These are phyloP conservation scores for Synchytrium microbalum DNA, from an alignment of 371 early-diverging fungal species.

Conservation along the genomic window DNA sequence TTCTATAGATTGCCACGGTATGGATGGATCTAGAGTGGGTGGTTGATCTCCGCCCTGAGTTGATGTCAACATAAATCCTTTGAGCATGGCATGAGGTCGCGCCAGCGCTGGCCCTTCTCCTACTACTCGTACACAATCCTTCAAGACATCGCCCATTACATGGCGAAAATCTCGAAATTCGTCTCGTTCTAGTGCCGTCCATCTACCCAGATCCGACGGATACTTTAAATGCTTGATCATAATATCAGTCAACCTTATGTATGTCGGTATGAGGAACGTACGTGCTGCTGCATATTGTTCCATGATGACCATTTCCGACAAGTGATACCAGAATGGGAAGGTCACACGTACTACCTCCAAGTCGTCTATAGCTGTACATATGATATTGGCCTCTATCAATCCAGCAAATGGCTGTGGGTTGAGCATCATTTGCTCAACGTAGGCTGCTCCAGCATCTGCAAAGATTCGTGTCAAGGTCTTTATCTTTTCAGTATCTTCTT, in stretches of 20 bases:
- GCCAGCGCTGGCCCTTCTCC: constrained; percentile 65
- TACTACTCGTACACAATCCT: constrained; percentile 81
- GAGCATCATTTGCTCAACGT: constrained; percentile 57
- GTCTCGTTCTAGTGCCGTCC: constrained; percentile 82
- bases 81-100: constrained; percentile 47
- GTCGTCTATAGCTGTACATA: constrained; percentile 55
- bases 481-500: constrained; percentile 58
- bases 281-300: constrained; percentile 36
- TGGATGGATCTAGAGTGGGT: constrained; percentile 13
- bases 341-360: constrained; percentile 69
- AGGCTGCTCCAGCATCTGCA: constrained; percentile 80
- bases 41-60: constrained; percentile 23
- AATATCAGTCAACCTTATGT: constrained; percentile 56
- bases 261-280: constrained; percentile 57
- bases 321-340: constrained; percentile 78
- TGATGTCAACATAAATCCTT: constrained; percentile 19
- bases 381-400: constrained; percentile 65
- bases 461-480: constrained; percentile 74
- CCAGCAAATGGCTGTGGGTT: constrained; percentile 55
- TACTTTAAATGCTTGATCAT: constrained; percentile 69
- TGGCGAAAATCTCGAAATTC: constrained; percentile 93
- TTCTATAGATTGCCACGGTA: constrained; percentile 87
- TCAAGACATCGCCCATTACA: constrained; percentile 92
- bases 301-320: constrained; percentile 57
- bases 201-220: constrained; percentile 57